A percentile compares a stretch with the other conserved stretches of the same genome.
Evolutionary conservation across 768 basidiomycete genomes (phyloP).

Genomic region (Leucocoprinus leucothites): DNA sequence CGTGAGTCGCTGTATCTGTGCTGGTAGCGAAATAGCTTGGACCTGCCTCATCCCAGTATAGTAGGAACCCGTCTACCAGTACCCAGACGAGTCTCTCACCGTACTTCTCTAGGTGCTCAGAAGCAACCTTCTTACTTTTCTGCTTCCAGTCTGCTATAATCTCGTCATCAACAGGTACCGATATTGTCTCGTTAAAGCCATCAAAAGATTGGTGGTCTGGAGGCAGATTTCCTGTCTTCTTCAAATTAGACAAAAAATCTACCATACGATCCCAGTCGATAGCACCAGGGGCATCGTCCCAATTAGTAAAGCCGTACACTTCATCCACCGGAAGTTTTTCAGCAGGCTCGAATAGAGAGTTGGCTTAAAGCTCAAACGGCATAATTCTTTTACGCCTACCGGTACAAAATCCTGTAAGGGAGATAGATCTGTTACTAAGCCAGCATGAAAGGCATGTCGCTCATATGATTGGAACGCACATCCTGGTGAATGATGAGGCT

Average conservation of each 20-base stretch:
- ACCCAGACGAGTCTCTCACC: slow-evolving; percentile 66
- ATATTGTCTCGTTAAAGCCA: slow-evolving; percentile 82
- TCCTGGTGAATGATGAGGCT: slow-evolving; percentile 92
- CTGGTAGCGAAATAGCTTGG: neutral
- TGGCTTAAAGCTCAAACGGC: neutral
- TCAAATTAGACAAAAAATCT: slow-evolving; percentile 57
- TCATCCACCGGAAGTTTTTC: slow-evolving; percentile 67
- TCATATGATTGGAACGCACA: slow-evolving; percentile 42
- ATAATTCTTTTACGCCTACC: slow-evolving; percentile 39
- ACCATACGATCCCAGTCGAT: slow-evolving; percentile 84
- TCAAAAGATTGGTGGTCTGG: slow-evolving; percentile 79
- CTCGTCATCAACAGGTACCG: slow-evolving; percentile 52
- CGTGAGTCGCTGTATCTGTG: neutral
- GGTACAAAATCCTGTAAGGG: slow-evolving; percentile 80
- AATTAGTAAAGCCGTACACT: slow-evolving; percentile 65
- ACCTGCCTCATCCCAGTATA: slow-evolving; percentile 84
- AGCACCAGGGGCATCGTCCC: slow-evolving; percentile 87
- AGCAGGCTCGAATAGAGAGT: slow-evolving; percentile 46
- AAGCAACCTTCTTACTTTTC: slow-evolving; percentile 48
- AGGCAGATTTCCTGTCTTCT: slow-evolving; percentile 66
- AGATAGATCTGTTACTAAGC: too few species aligned
- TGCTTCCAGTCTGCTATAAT: slow-evolving; percentile 45
- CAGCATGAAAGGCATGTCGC: too few species aligned
- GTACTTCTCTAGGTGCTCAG: slow-evolving; percentile 30
- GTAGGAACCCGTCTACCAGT: slow-evolving; percentile 89